phyloP scores from a whole-genome alignment of 805 yeast genomes.

The Ogataea neopini region DNA sequence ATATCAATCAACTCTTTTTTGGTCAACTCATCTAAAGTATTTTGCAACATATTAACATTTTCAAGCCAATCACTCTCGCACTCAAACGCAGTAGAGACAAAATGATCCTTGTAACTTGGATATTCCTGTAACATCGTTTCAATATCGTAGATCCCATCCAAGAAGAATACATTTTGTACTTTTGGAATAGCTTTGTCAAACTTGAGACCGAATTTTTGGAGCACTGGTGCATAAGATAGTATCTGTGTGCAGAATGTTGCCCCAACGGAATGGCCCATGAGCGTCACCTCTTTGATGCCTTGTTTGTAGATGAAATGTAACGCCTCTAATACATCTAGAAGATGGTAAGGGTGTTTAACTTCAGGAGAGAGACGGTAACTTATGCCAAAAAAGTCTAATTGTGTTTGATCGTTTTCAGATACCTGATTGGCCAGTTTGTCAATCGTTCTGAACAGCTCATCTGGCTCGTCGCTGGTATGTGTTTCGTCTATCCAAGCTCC shows the following conservation, averaged over 20 bases:
- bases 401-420: background rate
- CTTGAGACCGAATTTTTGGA: slow-evolving; percentile 7
- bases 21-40: slow-evolving; percentile 3
- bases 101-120: slow-evolving; percentile 50
- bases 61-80: slow-evolving; percentile 17
- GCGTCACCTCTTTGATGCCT: slow-evolving; percentile 28
- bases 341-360: slow-evolving; percentile 60
- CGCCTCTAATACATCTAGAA: slow-evolving; percentile 54
- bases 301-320: slow-evolving; percentile 31
- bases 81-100: slow-evolving; percentile 60
- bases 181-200: slow-evolving; percentile 18
- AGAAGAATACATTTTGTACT: slow-evolving; percentile 36
- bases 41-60: slow-evolving; percentile 21
- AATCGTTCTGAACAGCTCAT: slow-evolving; percentile 30
- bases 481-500: slow-evolving; percentile 84
- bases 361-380: slow-evolving; percentile 72
- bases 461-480: slow-evolving; percentile 61
- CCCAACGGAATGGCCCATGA: slow-evolving; percentile 83
- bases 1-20: background rate
- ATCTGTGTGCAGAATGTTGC: slow-evolving; percentile 64
- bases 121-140: slow-evolving; percentile 55
- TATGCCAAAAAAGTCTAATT: slow-evolving; percentile 38
- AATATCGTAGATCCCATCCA: slow-evolving; percentile 74
- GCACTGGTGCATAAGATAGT: slow-evolving; percentile 30
- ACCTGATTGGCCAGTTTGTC: slow-evolving; percentile 19